phyloP scores from a whole-genome alignment of 1,284 basidiomycete species.

The Veloporphyrellus conicus region DNA sequence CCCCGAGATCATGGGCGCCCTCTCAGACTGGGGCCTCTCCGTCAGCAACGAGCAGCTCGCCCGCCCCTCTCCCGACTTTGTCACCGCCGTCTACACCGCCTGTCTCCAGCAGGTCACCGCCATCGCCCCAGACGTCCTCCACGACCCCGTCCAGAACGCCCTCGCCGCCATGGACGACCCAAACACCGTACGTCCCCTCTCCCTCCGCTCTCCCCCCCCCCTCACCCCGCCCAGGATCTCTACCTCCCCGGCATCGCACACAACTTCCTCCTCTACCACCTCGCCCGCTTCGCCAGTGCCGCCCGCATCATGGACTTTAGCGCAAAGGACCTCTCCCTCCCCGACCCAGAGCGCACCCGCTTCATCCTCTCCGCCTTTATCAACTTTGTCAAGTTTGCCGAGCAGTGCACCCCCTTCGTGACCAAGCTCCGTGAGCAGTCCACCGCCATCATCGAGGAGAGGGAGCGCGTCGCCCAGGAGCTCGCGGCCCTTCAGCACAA shows the following conservation, averaged over 20 bases:
- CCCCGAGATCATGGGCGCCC: slow-evolving; percentile 56
- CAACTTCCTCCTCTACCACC: slow-evolving; percentile 63
- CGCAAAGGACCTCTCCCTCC: slow-evolving; percentile 67
- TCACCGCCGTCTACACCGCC: slow-evolving; percentile 61
- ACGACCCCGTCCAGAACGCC: slow-evolving; percentile 54
- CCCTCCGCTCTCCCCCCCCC: rapidly evolving
- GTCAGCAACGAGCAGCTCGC: slow-evolving; percentile 67
- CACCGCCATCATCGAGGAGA: slow-evolving; percentile 51
- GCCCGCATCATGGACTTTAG: slow-evolving; percentile 78
- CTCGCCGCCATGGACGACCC: slow-evolving; percentile 50
- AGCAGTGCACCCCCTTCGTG: slow-evolving; percentile 63
- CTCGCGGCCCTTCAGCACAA: slow-evolving; percentile 50
- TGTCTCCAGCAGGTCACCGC: slow-evolving; percentile 71
- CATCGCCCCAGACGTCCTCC: slow-evolving; percentile 56
- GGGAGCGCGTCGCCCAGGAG: slow-evolving; percentile 50
- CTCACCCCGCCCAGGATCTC: slow-evolving; percentile 48
- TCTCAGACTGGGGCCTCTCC: slow-evolving; percentile 62
- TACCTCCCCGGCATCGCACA: slow-evolving; percentile 54
- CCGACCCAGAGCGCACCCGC: slow-evolving; percentile 68
- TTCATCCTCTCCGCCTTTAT: slow-evolving; percentile 80
- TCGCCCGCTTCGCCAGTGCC: slow-evolving; percentile 66
- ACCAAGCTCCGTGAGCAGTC: slow-evolving; percentile 58
- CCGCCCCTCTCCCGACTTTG: slow-evolving; percentile 66
- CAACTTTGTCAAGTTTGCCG: slow-evolving; percentile 88
- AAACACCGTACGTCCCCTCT: slow-evolving; percentile 44